Conservation (phyloP, 257 asterid genomes). For the Fraxinus cuspidata region DNA sequence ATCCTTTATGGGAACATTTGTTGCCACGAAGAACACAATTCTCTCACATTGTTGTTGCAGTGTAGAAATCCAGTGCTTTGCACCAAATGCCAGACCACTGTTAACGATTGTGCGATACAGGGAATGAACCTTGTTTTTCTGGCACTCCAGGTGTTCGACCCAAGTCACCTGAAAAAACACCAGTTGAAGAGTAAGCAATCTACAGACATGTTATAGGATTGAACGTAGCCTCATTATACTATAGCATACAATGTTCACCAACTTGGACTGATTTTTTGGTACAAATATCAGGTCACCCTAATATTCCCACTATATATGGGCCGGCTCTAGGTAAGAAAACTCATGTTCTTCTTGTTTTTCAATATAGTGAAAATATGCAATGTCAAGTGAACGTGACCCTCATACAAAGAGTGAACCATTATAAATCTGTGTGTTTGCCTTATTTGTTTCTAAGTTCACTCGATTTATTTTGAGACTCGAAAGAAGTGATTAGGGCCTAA, state of each 20-base stretch:
- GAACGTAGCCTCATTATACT: not conserved
- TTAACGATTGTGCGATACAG: constrained; percentile 64
- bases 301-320: too few relatives aligned
- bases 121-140: constrained; percentile 53
- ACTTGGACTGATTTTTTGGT: too few relatives aligned
- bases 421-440: too few relatives aligned
- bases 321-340: too few relatives aligned
- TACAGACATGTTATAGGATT: not conserved
- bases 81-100: constrained; percentile 87
- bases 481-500: not conserved
- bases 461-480: not conserved
- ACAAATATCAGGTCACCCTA: too few relatives aligned
- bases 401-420: too few relatives aligned
- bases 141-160: constrained; percentile 89
- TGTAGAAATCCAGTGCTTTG: constrained; percentile 83
- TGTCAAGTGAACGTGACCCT: too few relatives aligned
- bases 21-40: constrained; percentile 70
- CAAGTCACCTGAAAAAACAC: constrained; percentile 70
- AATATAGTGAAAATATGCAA: too few relatives aligned
- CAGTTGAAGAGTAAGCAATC: not conserved
- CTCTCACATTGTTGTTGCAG: constrained; percentile 80
- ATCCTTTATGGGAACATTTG: constrained; percentile 80
- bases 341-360: too few relatives aligned
- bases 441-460: not conserved
- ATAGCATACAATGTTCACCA: not conserved